phyloP scores from a whole-genome alignment of 352 stramenopile genomes.

The Phytophthora foliorum region DNA sequence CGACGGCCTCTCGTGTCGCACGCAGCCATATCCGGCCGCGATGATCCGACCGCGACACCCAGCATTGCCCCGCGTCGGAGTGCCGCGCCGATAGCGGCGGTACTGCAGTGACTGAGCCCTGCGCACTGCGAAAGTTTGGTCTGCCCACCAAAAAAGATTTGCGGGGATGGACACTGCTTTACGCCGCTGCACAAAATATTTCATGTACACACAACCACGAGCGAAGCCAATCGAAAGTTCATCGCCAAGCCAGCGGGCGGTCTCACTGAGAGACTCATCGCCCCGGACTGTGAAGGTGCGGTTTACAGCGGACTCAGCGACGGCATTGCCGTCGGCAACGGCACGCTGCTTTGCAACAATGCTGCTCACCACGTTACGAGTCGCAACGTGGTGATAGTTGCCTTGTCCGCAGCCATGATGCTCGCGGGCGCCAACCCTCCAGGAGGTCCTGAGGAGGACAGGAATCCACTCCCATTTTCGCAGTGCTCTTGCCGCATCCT shows the following conservation, averaged over 20 bases:
- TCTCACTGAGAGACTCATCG: too few relatives aligned
- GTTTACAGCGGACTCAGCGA: too few relatives aligned
- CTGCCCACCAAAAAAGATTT: constrained; percentile 1
- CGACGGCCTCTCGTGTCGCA: constrained; percentile 29
- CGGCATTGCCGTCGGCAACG: too few relatives aligned
- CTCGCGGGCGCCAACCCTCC: constrained; percentile 4
- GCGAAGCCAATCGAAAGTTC: constrained; percentile 43
- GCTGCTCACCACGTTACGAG: too few relatives aligned
- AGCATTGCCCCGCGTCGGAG: constrained; percentile 12
- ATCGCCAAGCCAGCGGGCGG: not conserved
- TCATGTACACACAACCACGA: constrained; percentile 27
- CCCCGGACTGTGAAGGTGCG: not conserved
- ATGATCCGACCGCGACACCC: constrained; percentile 21
- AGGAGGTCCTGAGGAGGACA: too few relatives aligned
- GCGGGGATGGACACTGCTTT: constrained; percentile 16
- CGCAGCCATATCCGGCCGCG: constrained; percentile 27
- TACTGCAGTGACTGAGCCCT: too few relatives aligned
- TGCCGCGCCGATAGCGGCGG: too few relatives aligned
- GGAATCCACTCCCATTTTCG: constrained; percentile 29
- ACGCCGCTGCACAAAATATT: constrained; percentile 24
- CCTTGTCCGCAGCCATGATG: not conserved
- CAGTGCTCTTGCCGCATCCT: constrained; percentile 13
- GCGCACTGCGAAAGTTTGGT: constrained; percentile 26
- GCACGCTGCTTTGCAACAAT: not conserved
- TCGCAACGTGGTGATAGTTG: constrained; percentile 17